Evolutionary conservation across 2,329 filamentous ascomycete species (phyloP), one percentile per base, ranked within the genome.

Genomic region (Talaromyces amestolkiae): DNA sequence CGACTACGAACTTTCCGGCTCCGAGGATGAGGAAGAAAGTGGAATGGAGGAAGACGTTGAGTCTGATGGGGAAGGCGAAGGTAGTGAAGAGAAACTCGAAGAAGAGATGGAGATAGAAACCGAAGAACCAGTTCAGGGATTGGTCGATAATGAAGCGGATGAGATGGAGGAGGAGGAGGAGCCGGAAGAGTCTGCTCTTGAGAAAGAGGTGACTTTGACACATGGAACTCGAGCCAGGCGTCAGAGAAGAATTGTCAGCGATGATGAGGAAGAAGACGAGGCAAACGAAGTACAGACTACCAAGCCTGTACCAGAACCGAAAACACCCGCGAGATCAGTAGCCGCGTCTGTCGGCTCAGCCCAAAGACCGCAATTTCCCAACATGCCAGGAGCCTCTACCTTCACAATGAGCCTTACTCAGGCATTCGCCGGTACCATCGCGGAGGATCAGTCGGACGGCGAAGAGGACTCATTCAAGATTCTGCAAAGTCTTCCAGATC

Each of bases 401-500:
- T 72, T 79, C 61, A 77, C 82, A 6, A 76, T 96, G 49, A 91
- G 92, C 10, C 83, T 97, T 53, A 96, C 92, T 0, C 93, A 97
- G 72, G 94, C 95, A 68, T 97, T 97, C 74, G 91, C 91, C 5
- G 92, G 92, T 13, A 97, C 93, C 0, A 90, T 97, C 87, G 92
- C 91, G 58, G 87, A 86, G 43, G 81, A 82, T 66, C 78, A 84
- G 58, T 74, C 75, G 2, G 76, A 77, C 17, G 74, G 70, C 17
- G 73, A 83, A 66, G 77, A 82, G 68, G 82, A 85, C 67, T 85
- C 84, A 10, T 69, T 85, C 10, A 79, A 80, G 22, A 83, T 86
- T 51, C 76, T 85, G 13, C 78, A 80, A 65, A 76, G 77, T 58
- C 73, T 86, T 22, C 83, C 85, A n/a, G 82, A 83, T 15, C 85